Conservation (phyloP, 805 yeast genomes). For the Candida pseudoglaebosa region DNA sequence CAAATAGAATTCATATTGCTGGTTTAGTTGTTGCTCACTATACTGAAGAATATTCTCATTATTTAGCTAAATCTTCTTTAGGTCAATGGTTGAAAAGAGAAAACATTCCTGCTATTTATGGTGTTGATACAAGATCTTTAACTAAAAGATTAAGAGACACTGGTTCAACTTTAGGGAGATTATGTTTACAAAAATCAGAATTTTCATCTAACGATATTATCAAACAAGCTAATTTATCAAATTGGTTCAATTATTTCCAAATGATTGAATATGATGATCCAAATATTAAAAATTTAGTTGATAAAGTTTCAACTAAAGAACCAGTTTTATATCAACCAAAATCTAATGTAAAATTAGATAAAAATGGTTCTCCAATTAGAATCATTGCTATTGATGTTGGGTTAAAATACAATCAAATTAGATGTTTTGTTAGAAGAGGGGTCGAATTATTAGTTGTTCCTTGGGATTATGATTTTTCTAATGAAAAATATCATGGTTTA, state of each 20-base stretch:
- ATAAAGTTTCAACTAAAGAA: conserved; percentile 75
- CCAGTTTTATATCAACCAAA: conserved; percentile 78
- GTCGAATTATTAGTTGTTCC: conserved; percentile 95
- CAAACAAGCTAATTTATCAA: conserved; percentile 20
- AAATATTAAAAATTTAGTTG: conserved; percentile 85
- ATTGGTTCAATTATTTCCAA: conserved; percentile 64
- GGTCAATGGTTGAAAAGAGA: conserved; percentile 91
- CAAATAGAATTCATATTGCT: conserved; percentile 87
- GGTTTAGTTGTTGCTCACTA: conserved; percentile 96
- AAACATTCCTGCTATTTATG: conserved; percentile 93
- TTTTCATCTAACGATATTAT: conserved; percentile 29
- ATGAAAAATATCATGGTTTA: conserved; percentile 87
- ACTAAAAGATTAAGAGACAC: conserved; percentile 89
- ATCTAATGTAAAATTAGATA: conserved; percentile 47
- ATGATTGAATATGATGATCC: conserved; percentile 93
- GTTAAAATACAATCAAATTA: conserved; percentile 95
- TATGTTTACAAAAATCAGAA: conserved; percentile 54
- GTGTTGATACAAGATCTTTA: conserved; percentile 93
- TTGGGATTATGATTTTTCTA: conserved; percentile 82
- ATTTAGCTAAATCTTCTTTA: conserved; percentile 84
- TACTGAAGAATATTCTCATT: conserved; percentile 94
- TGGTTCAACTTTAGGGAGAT: conserved; percentile 92
- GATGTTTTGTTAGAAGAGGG: conserved; percentile 95
- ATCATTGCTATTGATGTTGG: conserved; percentile 95
- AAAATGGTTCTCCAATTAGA: conserved; percentile 72